Percentiles rank a stretch among this genome's conserved stretches.
Evolutionary conservation across 768 basidiomycete species (phyloP).

Genomic region (Holtermanniella nyarrowii): DNA sequence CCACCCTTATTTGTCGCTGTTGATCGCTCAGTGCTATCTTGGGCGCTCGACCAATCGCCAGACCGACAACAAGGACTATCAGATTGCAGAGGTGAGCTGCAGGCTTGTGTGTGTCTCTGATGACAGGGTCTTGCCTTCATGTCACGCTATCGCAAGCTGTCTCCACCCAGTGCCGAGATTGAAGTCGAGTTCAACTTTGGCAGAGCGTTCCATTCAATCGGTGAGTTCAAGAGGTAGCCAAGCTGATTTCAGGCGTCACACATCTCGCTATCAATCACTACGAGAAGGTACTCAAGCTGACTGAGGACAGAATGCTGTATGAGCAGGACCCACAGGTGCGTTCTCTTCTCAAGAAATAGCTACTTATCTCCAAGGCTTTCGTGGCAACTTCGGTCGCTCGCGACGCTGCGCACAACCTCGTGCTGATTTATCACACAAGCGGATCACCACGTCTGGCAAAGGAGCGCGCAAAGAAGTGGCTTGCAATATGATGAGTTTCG

Average conservation of each 20-base stretch:
- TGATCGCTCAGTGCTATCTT: slow-evolving; percentile 70
- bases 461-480: slow-evolving; percentile 63
- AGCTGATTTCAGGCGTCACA: slow-evolving; percentile 52
- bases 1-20: slow-evolving; percentile 76
- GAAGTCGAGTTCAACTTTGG: slow-evolving; percentile 94
- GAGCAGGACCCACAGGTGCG: slow-evolving; percentile 37
- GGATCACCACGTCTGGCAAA: slow-evolving; percentile 64
- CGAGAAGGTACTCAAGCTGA: slow-evolving; percentile 58
- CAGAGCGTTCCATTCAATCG: slow-evolving; percentile 82
- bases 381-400: slow-evolving; percentile 52
- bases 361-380: slow-evolving; percentile 9
- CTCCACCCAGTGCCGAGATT: slow-evolving; percentile 36
- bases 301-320: slow-evolving; percentile 44
- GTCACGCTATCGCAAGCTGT: slow-evolving; percentile 62
- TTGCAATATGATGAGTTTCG: slow-evolving; percentile 50
- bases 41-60: slow-evolving; percentile 89
- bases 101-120: neutral
- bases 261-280: slow-evolving; percentile 79
- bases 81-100: slow-evolving; percentile 57
- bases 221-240: slow-evolving; percentile 43
- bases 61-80: slow-evolving; percentile 83
- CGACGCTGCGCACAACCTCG: slow-evolving; percentile 82
- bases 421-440: slow-evolving; percentile 67
- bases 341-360: neutral
- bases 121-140: slow-evolving; percentile 74